Base-by-base conservation (phyloP, 495 filamentous ascomycete genomes). In the Penicillium canariense region DNA sequence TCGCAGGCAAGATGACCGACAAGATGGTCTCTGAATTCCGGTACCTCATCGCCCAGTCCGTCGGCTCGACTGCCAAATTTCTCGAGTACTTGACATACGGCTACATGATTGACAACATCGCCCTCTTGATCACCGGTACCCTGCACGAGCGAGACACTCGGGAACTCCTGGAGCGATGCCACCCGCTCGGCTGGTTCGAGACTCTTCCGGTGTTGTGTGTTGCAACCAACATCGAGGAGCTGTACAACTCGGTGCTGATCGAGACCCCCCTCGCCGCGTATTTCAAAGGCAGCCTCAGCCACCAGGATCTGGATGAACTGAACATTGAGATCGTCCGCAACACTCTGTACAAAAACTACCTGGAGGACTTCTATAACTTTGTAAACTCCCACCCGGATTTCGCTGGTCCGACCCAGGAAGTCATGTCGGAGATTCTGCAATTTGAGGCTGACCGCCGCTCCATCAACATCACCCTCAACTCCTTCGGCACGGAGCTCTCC, bases 61-160 rank as follows among this genome's bases (percentile, higher is more conserved):
- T 88, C 5, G 95, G 94, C 6, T 88, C 90, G 0, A 83, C 96
- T 18, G 86, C 91, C 46, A 90, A 89, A 62, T 99, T 99, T 71
- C 86, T 97, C 76, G 90, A 96, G 66, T 99, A 96, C 70, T 76
- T 99, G 50, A 97, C 93, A 10, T 97, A 99, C 65, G 91, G 90
- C 42, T 99, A 99, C 78, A 99, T 99, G 94, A 99, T 99, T 72
- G 94, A 99, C 74, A 99, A 99, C 69, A 91, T 99, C 35, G 95
- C 94, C 23, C 85, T 99, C 20, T 84, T 99, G 62, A 99, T 99
- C 71, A 99, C 94, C 32, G 94, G 95, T 56, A 99, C 95, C 17
- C 82, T 99, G 17, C 94, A 97, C 71, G 95, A 97, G 75, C 85
- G 94, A 66, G 95, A 99, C 75, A 98, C 95, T 12, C 83, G 92